Evolutionary conservation across 495 filamentous ascomycete species (phyloP), one percentile per base, ranked within the genome.

Genomic region (Platismatia glauca): DNA sequence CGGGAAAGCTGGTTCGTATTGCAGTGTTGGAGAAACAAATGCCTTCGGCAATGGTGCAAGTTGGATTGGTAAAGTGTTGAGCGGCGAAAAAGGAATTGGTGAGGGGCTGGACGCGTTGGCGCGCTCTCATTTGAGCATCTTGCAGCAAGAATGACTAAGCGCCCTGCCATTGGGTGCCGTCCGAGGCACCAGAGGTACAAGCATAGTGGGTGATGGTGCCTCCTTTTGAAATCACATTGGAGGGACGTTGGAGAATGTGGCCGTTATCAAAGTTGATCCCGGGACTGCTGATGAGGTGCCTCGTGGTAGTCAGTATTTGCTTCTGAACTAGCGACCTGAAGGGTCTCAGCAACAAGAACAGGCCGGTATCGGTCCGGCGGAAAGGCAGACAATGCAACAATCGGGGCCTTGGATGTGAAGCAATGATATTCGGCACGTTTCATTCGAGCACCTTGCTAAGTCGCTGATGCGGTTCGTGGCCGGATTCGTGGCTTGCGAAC

Each of bases 101-200:
- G 56, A 43, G 56, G 15, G 15, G 56, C 13, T 27, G 37, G 37
- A 7, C 18, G 18, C 57, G 13, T 29, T 31, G 56, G 35, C 33
- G 8, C 9, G 37, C 12, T 44, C 41, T 39, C 37, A 44, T 44
- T 43, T n/a, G 15, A 11, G 37, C 15, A 35, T 33, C 27, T 12
- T 39, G 37, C 34, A 43, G 24, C 57, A 33, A 18, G 16, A 41
- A 43, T 43, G 57, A 58, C 57, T 33, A 58, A 33, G 57, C 38
- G 24, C 57, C 33, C 50, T 33, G 27, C 27, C 7, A 52, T 8
- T 24, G 11, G 50, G 15, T 24, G 27, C 1, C 50, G 1, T 18
- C 4, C 27, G 27, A 53, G 50, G 50, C 48, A 20, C 24, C 15
- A 18, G 9, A 3, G 1, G 12, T 33, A 33, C 6, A 53, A 16